Percentiles rank a stretch among this genome's conserved stretches.
Evolutionary conservation across 257 asterid genomes (phyloP).

Genomic region (Anisodus tanguticus): DNA sequence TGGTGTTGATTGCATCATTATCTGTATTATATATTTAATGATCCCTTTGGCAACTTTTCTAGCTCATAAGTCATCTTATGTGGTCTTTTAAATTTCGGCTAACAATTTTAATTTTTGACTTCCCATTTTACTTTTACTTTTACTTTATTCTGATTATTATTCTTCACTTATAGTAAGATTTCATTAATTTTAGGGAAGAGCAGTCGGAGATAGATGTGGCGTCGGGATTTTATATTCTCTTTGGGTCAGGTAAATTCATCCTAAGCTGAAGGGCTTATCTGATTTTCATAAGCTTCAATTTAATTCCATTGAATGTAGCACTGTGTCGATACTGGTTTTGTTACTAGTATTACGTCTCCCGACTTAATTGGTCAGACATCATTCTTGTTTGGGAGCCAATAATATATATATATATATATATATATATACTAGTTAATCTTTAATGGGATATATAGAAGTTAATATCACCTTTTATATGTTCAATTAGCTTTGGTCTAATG

Average conservation of each 20-base stretch:
- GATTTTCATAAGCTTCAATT: constrained; percentile 4
- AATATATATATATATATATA: no score
- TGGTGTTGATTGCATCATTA: neutral
- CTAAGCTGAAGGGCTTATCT: neutral
- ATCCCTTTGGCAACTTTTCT: neutral
- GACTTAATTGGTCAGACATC: neutral
- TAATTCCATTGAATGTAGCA: neutral
- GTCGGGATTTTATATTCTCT: constrained; percentile 87
- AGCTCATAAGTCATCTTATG: neutral
- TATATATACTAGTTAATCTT: constrained; percentile 11
- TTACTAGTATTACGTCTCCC: neutral
- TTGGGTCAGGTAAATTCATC: constrained; percentile 77
- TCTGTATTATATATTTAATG: neutral
- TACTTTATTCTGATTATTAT: constrained; percentile 24
- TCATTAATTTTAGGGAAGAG: constrained; percentile 70
- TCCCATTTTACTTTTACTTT: constrained; percentile 26
- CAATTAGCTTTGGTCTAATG: neutral
- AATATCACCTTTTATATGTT: neutral
- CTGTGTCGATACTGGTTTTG: neutral
- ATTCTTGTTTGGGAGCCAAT: neutral
- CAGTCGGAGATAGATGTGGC: constrained; percentile 95
- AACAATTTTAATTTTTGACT: constrained; percentile 22
- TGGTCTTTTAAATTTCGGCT: neutral
- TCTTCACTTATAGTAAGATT: constrained; percentile 32
- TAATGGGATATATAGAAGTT: neutral